Evolutionary conservation across 129 eudicot genomes (phyloP).

Genomic region (Mikania micrantha): DNA sequence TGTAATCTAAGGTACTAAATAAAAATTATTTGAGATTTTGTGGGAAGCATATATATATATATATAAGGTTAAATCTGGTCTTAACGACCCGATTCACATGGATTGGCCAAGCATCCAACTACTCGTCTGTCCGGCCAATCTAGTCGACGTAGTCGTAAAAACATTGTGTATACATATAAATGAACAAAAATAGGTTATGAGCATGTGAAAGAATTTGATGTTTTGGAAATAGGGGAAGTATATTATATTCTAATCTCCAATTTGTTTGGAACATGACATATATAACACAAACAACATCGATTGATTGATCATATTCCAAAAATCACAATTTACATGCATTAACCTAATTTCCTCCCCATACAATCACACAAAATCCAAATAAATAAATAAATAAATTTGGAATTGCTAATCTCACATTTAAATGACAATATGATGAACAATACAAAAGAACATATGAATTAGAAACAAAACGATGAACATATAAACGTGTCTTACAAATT

Average conservation of each 20-base stretch:
- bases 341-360: neutral
- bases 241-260: neutral
- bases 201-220: neutral
- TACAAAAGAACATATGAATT: slow-evolving; percentile 11
- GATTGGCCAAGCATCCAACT: no score
- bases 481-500: slow-evolving; percentile 20
- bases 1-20: no score
- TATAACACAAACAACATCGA: neutral
- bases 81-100: no score
- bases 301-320: neutral
- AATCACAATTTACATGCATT: neutral
- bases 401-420: neutral
- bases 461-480: neutral
- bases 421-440: neutral
- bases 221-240: no score
- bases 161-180: no score
- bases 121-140: no score
- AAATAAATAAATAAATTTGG: neutral
- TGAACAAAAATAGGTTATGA: neutral
- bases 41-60: no score
- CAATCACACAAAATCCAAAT: no score
- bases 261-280: neutral
- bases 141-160: no score
- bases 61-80: no score
- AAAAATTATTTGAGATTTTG: no score